Evolutionary conservation across 345 rosid genomes (phyloP).

Genomic region (Gossypium mustelinum): DNA sequence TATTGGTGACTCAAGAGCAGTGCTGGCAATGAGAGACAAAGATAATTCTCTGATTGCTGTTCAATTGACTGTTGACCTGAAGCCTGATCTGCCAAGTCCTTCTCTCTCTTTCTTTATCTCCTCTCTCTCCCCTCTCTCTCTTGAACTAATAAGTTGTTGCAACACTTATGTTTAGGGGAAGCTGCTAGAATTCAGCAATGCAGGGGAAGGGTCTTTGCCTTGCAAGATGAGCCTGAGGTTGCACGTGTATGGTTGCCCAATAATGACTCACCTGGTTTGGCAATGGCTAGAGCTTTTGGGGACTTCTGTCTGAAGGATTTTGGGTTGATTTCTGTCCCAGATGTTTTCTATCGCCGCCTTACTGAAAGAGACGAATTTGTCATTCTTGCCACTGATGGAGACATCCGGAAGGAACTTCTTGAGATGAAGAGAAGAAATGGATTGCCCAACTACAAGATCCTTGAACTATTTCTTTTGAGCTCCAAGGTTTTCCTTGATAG

Average conservation of each 20-base stretch:
- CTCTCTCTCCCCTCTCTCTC: slow-evolving; percentile 9
- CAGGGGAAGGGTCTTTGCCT: slow-evolving; percentile 94
- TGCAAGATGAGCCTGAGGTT: slow-evolving; percentile 98
- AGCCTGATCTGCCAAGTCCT: slow-evolving; percentile 91
- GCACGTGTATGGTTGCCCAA: slow-evolving; percentile 98
- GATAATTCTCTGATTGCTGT: slow-evolving; percentile 62
- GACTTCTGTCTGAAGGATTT: slow-evolving; percentile 98
- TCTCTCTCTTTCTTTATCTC: slow-evolving; percentile 31
- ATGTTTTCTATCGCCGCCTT: slow-evolving; percentile 59
- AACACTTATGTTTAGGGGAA: slow-evolving; percentile 51
- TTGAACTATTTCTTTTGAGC: too few species aligned
- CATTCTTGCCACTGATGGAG: slow-evolving; percentile 85
- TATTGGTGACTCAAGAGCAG: slow-evolving; percentile 92
- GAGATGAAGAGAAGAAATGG: too few species aligned
- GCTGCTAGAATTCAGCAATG: slow-evolving; percentile 89
- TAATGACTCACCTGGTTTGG: slow-evolving; percentile 92
- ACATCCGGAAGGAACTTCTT: too few species aligned
- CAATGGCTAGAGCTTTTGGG: slow-evolving; percentile 99
- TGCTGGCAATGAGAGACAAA: slow-evolving; percentile 67
- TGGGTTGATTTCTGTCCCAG: slow-evolving; percentile 88
- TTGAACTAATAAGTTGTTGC: not conserved
- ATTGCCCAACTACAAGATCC: too few species aligned
- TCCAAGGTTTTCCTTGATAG: too few species aligned
- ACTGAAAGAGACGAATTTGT: slow-evolving; percentile 71
- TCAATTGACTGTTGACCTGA: slow-evolving; percentile 88